Evolutionary conservation across 2,329 filamentous ascomycete species (phyloP).

Genomic region (Trichoderma sp.): DNA sequence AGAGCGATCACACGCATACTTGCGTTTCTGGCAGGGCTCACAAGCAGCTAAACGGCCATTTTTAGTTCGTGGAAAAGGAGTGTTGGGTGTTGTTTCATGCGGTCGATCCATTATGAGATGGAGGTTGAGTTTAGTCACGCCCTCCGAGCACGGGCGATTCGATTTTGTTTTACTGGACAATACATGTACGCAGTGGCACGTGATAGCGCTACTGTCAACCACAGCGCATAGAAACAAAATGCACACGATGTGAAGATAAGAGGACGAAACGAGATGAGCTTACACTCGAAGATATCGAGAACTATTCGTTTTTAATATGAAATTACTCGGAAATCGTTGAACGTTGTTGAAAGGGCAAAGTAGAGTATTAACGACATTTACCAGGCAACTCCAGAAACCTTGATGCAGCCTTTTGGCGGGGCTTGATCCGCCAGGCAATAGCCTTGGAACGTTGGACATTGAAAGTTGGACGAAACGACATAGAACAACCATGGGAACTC

Average conservation of each 20-base stretch:
- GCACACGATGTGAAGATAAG: neutral
- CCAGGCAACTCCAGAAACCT: neutral
- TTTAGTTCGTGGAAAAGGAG: neutral
- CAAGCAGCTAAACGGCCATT: conserved; percentile 2
- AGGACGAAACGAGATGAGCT: too few species aligned
- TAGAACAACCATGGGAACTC: too few species aligned
- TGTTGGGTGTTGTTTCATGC: neutral
- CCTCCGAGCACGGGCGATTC: neutral
- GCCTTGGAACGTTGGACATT: too few species aligned
- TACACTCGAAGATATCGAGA: too few species aligned
- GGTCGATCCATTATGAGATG: neutral
- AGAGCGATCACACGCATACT: conserved; percentile 9
- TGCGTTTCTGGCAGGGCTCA: neutral
- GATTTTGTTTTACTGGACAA: neutral
- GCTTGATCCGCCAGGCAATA: too few species aligned
- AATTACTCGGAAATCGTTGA: neutral
- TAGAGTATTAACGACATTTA: neutral
- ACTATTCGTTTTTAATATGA: neutral
- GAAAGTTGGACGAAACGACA: too few species aligned
- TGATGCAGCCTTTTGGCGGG: too few species aligned
- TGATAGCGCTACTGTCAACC: neutral
- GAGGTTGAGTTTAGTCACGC: neutral
- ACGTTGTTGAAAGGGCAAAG: neutral
- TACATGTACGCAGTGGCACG: neutral
- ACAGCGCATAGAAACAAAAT: neutral